Conservation (phyloP, 2,329 filamentous ascomycete genomes). For the Apiospora sp. region DNA sequence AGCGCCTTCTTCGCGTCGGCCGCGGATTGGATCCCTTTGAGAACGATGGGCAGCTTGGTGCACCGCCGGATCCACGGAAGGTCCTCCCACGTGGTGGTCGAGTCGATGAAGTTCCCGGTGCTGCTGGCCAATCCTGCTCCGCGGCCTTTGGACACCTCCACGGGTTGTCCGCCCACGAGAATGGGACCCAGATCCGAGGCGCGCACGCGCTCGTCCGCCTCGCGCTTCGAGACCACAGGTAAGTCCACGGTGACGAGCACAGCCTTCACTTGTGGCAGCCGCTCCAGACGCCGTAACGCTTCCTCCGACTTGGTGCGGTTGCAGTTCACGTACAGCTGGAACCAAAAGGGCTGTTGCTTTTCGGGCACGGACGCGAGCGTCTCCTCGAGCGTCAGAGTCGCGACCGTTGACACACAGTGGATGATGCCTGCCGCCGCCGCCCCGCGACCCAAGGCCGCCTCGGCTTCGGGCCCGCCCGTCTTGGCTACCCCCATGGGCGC, state of each 20-base stretch:
- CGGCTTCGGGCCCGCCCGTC: conserved; percentile 28
- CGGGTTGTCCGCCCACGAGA: conserved; percentile 54
- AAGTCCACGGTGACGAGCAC: conserved; percentile 68
- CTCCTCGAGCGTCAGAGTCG: conserved; percentile 24
- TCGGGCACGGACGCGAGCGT: conserved; percentile 9
- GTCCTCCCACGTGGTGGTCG: conserved; percentile 68
- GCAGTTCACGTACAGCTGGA: conserved; percentile 31
- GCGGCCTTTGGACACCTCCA: conserved; percentile 58
- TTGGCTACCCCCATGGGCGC: conserved; percentile 29
- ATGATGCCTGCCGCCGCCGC: conserved; percentile 24
- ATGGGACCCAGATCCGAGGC: background rate
- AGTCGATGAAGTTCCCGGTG: conserved; percentile 65
- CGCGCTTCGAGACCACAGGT: conserved; percentile 63
- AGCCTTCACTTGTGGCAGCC: conserved; percentile 53
- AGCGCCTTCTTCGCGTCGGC: conserved; percentile 68
- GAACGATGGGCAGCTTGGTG: conserved; percentile 62
- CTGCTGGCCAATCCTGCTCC: conserved; percentile 63
- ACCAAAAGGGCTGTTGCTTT: conserved; percentile 26
- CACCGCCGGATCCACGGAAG: conserved; percentile 69
- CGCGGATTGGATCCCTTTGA: conserved; percentile 76
- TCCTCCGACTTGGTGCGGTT: conserved; percentile 27
- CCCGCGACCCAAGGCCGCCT: conserved; percentile 25
- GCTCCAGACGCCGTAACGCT: conserved; percentile 21
- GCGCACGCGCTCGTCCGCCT: conserved; percentile 53
- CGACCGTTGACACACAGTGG: conserved; percentile 29